Percentiles rank a stretch among this genome's conserved stretches.
These are phyloP conservation scores for Amorphotheca resinae DNA, from an alignment of 495 filamentous ascomycete species.

Conservation along the genomic window DNA sequence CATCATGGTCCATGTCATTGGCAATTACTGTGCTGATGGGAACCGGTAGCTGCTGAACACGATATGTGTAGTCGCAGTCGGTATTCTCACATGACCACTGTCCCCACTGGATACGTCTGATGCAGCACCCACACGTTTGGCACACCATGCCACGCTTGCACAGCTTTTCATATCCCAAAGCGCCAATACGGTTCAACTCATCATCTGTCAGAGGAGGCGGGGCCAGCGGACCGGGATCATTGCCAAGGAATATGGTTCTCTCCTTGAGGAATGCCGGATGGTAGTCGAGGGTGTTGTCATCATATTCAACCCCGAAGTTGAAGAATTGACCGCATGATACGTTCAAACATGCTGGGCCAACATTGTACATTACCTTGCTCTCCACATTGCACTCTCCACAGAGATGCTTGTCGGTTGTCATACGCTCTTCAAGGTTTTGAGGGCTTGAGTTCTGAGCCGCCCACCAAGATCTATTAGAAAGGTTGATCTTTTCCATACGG, in stretches of 20 bases:
- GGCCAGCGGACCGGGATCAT: conserved; percentile 25
- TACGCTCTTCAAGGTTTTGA: background rate
- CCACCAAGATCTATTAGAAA: conserved; percentile 58
- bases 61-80: conserved; percentile 31
- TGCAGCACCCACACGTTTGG: conserved; percentile 53
- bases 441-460: conserved; percentile 24
- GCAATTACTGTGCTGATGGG: conserved; percentile 4
- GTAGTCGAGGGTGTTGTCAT: conserved; percentile 36
- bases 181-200: background rate
- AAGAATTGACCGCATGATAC: conserved; percentile 46
- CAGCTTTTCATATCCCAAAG: conserved; percentile 25
- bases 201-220: conserved; percentile 21
- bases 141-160: conserved; percentile 55
- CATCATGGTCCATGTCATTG: background rate
- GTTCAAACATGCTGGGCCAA: conserved; percentile 62
- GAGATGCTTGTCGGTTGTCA: background rate
- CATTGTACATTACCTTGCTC: conserved; percentile 29
- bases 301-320: conserved; percentile 24
- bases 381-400: conserved; percentile 19
- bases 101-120: conserved; percentile 46
- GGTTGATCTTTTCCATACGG: conserved; percentile 59
- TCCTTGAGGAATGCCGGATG: conserved; percentile 45
- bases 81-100: conserved; percentile 48
- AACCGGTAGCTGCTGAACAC: background rate
- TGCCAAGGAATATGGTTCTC: conserved; percentile 16